A percentile compares a stretch with the other conserved stretches of the same genome.
These are phyloP conservation scores for Lenwebbia sp. DNA, from an alignment of 345 rosid species.

Conservation along the genomic window DNA sequence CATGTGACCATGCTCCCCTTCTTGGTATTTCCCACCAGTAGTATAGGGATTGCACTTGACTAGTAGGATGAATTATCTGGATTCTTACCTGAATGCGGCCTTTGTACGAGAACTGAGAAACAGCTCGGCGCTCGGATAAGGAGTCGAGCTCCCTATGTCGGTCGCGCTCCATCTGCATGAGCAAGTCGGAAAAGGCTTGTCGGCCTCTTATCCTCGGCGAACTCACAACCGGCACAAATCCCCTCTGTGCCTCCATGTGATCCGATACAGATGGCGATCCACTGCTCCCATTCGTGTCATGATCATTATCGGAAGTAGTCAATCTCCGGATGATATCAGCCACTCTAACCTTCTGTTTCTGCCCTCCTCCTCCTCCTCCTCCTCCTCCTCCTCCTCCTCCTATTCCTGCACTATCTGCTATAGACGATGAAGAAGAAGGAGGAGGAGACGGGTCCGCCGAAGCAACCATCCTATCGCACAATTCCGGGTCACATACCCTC, in stretches of 20 bases:
- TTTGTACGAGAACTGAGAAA: slow-evolving; percentile 58
- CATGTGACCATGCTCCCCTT: neutral
- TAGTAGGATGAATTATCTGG: neutral
- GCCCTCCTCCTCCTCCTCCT: neutral
- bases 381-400: slow-evolving; percentile 32
- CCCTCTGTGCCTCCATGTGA: neutral
- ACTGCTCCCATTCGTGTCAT: slow-evolving; percentile 4
- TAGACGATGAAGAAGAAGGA: neutral
- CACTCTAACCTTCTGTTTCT: slow-evolving; percentile 39
- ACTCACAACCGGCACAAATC: slow-evolving; percentile 15
- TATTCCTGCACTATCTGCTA: neutral
- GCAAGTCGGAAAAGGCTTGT: slow-evolving; percentile 69
- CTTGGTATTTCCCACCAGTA: neutral
- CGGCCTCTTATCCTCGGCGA: slow-evolving; percentile 65
- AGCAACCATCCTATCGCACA: neutral
- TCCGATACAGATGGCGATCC: slow-evolving; percentile 8
- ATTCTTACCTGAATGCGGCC: slow-evolving; percentile 69
- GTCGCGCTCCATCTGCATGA: slow-evolving; percentile 43
- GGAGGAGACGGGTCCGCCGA: neutral
- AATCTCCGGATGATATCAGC: slow-evolving; percentile 60
- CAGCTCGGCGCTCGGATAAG: slow-evolving; percentile 36
- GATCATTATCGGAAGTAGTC: neutral
- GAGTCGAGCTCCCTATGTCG: slow-evolving; percentile 38
- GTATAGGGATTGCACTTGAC: neutral
- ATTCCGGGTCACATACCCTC: neutral